phyloP scores from a whole-genome alignment of 306 rosid genomes.

The Senna siamea region DNA sequence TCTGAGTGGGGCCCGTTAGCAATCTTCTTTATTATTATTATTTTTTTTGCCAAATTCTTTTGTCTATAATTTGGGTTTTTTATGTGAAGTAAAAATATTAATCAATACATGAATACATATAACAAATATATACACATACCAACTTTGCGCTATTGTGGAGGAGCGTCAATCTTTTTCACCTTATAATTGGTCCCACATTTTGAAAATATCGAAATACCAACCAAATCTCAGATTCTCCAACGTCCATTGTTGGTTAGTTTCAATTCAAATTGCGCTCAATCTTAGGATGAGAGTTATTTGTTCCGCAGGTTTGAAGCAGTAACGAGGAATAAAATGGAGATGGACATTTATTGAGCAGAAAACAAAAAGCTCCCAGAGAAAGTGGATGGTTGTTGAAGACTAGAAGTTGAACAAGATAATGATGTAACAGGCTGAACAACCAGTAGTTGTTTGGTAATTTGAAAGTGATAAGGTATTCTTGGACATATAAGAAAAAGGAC shows the following conservation, averaged over 20 bases:
- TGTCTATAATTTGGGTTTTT: no score
- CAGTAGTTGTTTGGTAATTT: slow-evolving; percentile 36
- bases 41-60: no score
- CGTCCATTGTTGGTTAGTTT: slow-evolving; percentile 23
- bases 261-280: slow-evolving; percentile 23
- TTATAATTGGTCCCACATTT: slow-evolving; percentile 41
- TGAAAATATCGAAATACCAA: neutral
- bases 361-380: neutral
- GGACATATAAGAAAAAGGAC: no score
- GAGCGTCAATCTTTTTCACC: slow-evolving; percentile 29
- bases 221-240: neutral
- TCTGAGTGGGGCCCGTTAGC: slow-evolving; percentile 43
- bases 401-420: slow-evolving; percentile 20
- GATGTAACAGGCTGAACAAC: slow-evolving; percentile 47
- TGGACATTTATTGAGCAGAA: neutral
- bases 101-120: no score
- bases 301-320: neutral
- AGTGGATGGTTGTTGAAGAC: slow-evolving; percentile 32
- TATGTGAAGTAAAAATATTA: no score
- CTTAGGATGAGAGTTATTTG: neutral
- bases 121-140: no score
- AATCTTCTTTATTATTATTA: no score
- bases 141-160: no score
- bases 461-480: neutral
- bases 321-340: no score